Percentiles rank a stretch among this genome's conserved stretches.
phyloP scores from a whole-genome alignment of 345 rosid genomes.

The Hibiscus tridactylites region DNA sequence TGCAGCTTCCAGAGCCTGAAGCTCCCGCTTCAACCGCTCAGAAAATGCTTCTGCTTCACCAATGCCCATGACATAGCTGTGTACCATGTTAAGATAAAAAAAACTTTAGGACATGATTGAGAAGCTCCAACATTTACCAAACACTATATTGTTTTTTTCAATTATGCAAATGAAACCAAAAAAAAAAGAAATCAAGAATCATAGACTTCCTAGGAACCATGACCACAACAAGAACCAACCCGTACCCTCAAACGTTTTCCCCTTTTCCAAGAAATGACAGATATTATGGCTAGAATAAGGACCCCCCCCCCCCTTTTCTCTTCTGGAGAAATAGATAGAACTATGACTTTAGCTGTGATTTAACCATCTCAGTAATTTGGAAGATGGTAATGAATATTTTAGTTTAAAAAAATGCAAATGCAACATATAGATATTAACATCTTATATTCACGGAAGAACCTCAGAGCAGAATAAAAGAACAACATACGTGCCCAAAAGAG shows the following conservation, averaged over 20 bases:
- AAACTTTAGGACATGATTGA: slow-evolving; percentile 4
- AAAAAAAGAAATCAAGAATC: neutral
- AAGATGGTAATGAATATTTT: neutral
- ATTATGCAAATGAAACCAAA: slow-evolving; percentile 2
- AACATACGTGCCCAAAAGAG: slow-evolving; percentile 86
- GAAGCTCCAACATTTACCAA: neutral
- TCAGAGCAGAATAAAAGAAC: slow-evolving; percentile 15
- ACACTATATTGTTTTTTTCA: neutral
- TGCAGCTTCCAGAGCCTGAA: slow-evolving; percentile 97
- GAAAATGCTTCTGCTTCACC: slow-evolving; percentile 99
- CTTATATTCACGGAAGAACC: slow-evolving; percentile 1
- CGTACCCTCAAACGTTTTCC: neutral
- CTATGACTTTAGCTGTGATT: neutral
- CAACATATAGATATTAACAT: neutral
- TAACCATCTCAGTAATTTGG: slow-evolving; percentile 4
- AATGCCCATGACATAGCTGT: slow-evolving; percentile 96
- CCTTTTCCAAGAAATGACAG: neutral
- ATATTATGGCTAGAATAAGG: neutral
- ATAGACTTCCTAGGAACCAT: neutral
- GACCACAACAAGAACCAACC: neutral
- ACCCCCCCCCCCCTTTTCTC: neutral
- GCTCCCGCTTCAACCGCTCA: slow-evolving; percentile 94
- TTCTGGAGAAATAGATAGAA: neutral
- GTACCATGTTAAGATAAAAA: slow-evolving; percentile 6
- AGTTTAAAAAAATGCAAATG: neutral